Evolutionary conservation across 345 rosid genomes (phyloP).

Genomic region (Anastatica hierochuntica): DNA sequence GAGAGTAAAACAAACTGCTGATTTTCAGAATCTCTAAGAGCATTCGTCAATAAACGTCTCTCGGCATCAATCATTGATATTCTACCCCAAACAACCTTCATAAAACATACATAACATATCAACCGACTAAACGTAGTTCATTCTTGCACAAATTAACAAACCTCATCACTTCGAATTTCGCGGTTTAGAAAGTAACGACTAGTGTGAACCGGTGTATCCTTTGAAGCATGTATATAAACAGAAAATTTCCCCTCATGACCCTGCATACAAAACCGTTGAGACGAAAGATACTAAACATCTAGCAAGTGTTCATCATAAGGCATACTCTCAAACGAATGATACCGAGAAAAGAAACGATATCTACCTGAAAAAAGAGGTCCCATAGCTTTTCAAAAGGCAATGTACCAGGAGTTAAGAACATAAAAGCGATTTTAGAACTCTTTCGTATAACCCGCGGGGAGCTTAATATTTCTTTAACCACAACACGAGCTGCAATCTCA

Average conservation of each 20-base stretch:
- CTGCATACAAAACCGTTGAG: conserved; percentile 31
- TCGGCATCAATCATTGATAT: conserved; percentile 98
- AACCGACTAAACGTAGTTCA: conserved; percentile 8
- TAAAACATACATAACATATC: conserved; percentile 2
- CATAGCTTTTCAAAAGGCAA: conserved; percentile 94
- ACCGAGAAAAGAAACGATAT: neutral
- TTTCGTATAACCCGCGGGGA: conserved; percentile 40
- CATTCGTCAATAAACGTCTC: conserved; percentile 71
- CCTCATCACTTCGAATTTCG: conserved; percentile 75
- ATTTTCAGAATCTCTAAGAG: conserved; percentile 79
- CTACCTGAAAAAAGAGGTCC: conserved; percentile 79
- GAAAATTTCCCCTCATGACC: too few relatives aligned
- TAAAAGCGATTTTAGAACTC: conserved; percentile 78
- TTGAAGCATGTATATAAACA: conserved; percentile 80
- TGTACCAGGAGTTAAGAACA: conserved; percentile 85
- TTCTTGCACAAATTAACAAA: conserved; percentile 8
- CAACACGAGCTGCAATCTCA: conserved; percentile 67
- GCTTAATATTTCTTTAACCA: conserved; percentile 58
- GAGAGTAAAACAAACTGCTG: conserved; percentile 96
- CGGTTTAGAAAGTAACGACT: conserved; percentile 67
- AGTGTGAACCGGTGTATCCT: conserved; percentile 56
- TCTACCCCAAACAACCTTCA: conserved; percentile 93
- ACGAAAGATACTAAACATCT: neutral
- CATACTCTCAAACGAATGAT: too few relatives aligned
- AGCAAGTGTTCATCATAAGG: conserved; percentile 6